phyloP scores from a whole-genome alignment of 139 green algal species.

The Cymbomonas tetramitiformis region DNA sequence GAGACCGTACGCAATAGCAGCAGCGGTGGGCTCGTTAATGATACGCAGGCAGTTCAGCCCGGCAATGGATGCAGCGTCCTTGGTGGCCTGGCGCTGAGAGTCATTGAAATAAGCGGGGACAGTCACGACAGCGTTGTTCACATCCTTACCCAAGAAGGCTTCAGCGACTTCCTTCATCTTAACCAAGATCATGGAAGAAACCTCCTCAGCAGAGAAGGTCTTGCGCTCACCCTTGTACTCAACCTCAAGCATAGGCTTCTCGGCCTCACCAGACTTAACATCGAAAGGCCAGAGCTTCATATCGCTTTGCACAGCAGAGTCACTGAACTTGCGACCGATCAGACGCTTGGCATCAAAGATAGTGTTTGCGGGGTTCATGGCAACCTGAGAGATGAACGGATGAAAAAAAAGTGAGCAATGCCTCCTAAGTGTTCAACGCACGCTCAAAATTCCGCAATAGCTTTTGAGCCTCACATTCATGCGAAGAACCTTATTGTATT shows the following conservation, averaged over 20 bases:
- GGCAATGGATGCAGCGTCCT: conserved; percentile 85
- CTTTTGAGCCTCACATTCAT: no score
- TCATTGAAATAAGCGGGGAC: conserved; percentile 99
- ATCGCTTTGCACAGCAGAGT: conserved; percentile 72
- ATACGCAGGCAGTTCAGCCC: conserved; percentile 88
- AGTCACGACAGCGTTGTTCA: conserved; percentile 89
- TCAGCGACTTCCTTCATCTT: conserved; percentile 95
- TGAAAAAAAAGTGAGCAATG: no score
- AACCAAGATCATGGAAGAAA: conserved; percentile 85
- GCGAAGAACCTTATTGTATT: no score
- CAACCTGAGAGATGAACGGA: no score
- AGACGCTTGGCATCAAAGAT: conserved; percentile 96
- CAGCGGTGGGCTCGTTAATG: conserved; percentile 93
- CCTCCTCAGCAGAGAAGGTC: conserved; percentile 82
- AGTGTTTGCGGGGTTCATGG: conserved; percentile 87
- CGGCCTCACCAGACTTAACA: conserved; percentile 41
- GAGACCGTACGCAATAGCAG: conserved; percentile 80
- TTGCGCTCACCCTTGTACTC: conserved; percentile 87
- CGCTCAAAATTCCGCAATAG: no score
- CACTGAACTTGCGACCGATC: conserved; percentile 76
- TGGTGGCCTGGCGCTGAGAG: conserved; percentile 87
- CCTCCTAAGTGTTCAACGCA: no score
- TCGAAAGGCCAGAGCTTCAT: conserved; percentile 81
- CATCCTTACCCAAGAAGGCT: conserved; percentile 46
- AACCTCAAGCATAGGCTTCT: conserved; percentile 85